These are phyloP conservation scores for Solanum medicagineum DNA, from an alignment of 257 asterid species.

Conservation along the genomic window DNA sequence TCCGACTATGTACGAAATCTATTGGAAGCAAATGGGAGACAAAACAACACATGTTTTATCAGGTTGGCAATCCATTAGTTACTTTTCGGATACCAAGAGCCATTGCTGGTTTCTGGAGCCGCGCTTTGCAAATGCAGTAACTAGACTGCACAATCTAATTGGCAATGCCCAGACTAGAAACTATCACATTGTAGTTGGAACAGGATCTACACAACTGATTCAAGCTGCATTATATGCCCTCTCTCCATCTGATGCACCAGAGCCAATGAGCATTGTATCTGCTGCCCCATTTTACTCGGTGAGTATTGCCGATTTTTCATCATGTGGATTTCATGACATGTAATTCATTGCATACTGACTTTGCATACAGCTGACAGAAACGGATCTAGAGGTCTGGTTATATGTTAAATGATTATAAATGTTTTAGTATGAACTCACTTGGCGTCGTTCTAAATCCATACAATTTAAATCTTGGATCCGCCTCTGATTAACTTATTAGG, in stretches of 20 bases:
- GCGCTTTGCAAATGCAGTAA: conserved; percentile 40
- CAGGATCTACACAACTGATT: conserved; percentile 86
- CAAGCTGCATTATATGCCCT: conserved; percentile 85
- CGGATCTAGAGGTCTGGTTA: background rate
- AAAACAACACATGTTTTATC: conserved; percentile 51
- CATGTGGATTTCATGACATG: background rate
- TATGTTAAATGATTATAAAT: background rate
- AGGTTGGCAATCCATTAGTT: conserved; percentile 89
- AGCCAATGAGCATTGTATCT: conserved; percentile 71
- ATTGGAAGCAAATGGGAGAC: conserved; percentile 73
- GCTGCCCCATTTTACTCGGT: conserved; percentile 95
- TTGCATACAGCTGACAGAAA: background rate
- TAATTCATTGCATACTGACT: background rate
- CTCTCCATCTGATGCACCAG: conserved; percentile 37
- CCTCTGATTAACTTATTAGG: background rate
- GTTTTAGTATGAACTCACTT: background rate
- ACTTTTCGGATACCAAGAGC: conserved; percentile 53
- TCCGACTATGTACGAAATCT: conserved; percentile 86
- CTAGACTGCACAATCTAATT: conserved; percentile 60
- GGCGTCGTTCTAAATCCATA: background rate
- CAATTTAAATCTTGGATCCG: background rate
- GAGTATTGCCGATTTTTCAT: conserved; percentile 5
- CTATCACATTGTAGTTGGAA: conserved; percentile 76
- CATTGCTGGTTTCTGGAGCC: conserved; percentile 93
- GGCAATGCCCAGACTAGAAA: conserved; percentile 69